Evolutionary conservation across 2,329 filamentous ascomycete species (phyloP).

Genomic region (Botrytis porri): DNA sequence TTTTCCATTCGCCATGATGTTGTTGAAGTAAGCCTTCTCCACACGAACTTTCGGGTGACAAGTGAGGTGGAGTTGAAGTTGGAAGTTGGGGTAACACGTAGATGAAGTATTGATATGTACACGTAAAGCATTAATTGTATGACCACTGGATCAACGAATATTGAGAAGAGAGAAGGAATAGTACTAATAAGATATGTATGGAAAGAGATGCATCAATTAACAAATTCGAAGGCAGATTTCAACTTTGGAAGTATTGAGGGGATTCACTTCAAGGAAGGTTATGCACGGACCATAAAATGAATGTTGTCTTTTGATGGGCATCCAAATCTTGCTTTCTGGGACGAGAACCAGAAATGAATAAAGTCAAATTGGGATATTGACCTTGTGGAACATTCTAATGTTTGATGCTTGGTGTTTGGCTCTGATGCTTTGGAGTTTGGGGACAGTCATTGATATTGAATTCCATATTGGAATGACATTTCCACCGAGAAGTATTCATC

Average conservation of each 20-base stretch:
- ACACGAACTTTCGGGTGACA: background rate
- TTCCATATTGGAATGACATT: background rate
- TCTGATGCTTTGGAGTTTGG: background rate
- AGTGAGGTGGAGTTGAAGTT: background rate
- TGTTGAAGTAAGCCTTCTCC: conserved; percentile 1
- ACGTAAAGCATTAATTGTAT: background rate
- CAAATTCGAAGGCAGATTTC: background rate
- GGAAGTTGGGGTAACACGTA: background rate
- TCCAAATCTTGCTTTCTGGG: background rate
- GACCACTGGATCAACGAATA: background rate
- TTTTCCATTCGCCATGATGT: conserved; percentile 24
- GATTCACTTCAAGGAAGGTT: background rate
- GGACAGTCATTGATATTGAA: background rate
- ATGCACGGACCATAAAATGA: conserved; percentile 1
- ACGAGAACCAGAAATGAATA: background rate
- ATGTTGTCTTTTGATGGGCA: background rate
- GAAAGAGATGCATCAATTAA: background rate
- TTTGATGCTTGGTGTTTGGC: background rate
- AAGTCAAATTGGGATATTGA: background rate
- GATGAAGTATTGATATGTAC: background rate
- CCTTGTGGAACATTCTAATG: background rate
- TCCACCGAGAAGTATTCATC: background rate
- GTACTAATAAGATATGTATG: background rate
- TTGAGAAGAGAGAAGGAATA: background rate
- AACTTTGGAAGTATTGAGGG: background rate